These are phyloP conservation scores for Salvia hispanica DNA, from an alignment of 257 asterid genomes.

Conservation along the genomic window DNA sequence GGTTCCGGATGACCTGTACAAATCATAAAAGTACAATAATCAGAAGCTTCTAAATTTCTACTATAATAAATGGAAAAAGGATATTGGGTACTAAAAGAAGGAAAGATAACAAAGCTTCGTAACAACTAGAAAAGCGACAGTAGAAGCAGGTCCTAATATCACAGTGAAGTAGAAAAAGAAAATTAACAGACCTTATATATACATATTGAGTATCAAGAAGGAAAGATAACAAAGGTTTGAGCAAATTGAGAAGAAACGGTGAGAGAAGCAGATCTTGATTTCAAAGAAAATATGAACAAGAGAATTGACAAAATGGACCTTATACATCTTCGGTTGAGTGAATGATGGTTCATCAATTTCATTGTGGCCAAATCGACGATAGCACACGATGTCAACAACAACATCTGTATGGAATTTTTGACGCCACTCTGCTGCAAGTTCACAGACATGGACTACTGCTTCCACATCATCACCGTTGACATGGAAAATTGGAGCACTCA, in stretches of 20 bases:
- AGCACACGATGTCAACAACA: constrained; percentile 77
- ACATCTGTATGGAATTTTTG: constrained; percentile 76
- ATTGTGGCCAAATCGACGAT: constrained; percentile 77
- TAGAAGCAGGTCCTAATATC: constrained; percentile 13
- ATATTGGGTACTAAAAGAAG: constrained; percentile 13
- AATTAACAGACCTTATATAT: constrained; percentile 18
- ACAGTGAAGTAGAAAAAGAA: constrained; percentile 4
- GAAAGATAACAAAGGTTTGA: constrained; percentile 3
- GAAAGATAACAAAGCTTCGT: constrained; percentile 8
- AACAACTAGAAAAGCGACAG: not conserved
- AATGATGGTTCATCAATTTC: constrained; percentile 82
- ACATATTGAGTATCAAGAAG: constrained; percentile 19
- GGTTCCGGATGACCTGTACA: constrained; percentile 72
- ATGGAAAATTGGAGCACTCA: constrained; percentile 73
- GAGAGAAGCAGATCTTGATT: constrained; percentile 11
- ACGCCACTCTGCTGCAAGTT: constrained; percentile 87
- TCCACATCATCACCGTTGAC: constrained; percentile 82
- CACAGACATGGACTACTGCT: constrained; percentile 72
- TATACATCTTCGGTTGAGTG: constrained; percentile 82
- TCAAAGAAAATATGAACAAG: constrained; percentile 1
- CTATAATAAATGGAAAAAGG: not conserved
- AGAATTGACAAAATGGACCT: constrained; percentile 44
- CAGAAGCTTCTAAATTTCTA: constrained; percentile 22
- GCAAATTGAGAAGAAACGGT: not conserved
- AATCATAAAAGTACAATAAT: constrained; percentile 31